phyloP scores from a whole-genome alignment of 768 basidiomycete species.

The Auricularia cornea region DNA sequence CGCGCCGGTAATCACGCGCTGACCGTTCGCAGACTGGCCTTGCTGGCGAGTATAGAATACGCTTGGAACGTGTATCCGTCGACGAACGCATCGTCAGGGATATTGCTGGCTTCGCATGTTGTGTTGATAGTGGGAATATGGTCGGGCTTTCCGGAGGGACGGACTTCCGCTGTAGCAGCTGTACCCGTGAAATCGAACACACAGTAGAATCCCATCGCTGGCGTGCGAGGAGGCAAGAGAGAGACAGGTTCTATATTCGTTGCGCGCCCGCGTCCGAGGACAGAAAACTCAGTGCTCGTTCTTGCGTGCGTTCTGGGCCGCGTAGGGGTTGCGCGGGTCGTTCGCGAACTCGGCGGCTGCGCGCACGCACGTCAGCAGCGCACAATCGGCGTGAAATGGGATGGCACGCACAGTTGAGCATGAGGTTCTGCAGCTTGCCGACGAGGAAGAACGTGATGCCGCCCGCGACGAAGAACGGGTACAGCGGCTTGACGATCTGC shows the following conservation, averaged over 20 bases:
- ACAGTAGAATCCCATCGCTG: not conserved
- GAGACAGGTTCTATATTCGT: not conserved
- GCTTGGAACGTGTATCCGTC: slow-evolving; percentile 88
- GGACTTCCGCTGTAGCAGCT: not conserved
- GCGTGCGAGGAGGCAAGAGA: no score
- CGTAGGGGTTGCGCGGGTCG: slow-evolving; percentile 79
- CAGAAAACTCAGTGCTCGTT: slow-evolving; percentile 26
- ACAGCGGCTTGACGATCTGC: slow-evolving; percentile 65
- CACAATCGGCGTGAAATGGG: no score
- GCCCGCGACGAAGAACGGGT: slow-evolving; percentile 70
- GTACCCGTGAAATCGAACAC: not conserved
- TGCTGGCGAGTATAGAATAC: slow-evolving; percentile 65
- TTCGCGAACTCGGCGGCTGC: slow-evolving; percentile 60
- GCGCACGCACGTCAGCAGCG: not conserved
- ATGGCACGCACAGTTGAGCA: slow-evolving; percentile 65
- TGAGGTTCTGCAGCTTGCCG: slow-evolving; percentile 55
- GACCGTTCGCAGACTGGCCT: slow-evolving; percentile 37
- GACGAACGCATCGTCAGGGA: slow-evolving; percentile 52
- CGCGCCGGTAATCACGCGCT: slow-evolving; percentile 6
- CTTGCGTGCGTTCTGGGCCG: slow-evolving; percentile 58
- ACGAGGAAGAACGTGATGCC: slow-evolving; percentile 60
- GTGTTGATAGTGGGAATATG: slow-evolving; percentile 48
- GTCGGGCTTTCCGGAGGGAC: slow-evolving; percentile 35
- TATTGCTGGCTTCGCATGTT: slow-evolving; percentile 45
- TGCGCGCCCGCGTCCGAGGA: not conserved